Conservation (phyloP, 805 yeast species). For the Wickerhamiella dianesei region DNA sequence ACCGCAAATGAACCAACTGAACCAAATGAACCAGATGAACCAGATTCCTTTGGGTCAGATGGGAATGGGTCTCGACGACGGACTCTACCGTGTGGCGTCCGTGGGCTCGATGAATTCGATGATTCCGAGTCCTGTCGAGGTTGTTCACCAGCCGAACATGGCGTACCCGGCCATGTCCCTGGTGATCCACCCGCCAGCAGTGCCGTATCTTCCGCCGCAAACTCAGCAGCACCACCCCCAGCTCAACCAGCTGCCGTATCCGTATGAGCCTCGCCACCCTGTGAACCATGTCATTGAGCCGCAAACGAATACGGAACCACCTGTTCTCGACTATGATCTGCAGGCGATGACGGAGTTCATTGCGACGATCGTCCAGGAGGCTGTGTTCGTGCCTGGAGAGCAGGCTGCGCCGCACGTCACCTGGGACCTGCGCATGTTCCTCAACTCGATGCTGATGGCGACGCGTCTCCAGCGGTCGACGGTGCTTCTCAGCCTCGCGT, state of each 20-base stretch:
- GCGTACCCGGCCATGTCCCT: background rate
- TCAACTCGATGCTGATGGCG: conserved; percentile 61
- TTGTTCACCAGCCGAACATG: background rate
- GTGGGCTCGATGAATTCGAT: background rate
- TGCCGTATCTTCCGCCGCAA: background rate
- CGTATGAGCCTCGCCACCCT: conserved; percentile 9
- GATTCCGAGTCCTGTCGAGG: background rate
- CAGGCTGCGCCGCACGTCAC: background rate
- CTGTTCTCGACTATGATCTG: conserved; percentile 54
- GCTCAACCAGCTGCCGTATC: conserved; percentile 15
- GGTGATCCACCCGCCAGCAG: background rate
- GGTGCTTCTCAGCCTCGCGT: conserved; percentile 64
- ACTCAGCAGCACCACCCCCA: conserved; percentile 11
- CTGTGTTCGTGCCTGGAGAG: background rate
- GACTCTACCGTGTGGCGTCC: too few relatives aligned
- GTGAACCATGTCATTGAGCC: conserved; percentile 4
- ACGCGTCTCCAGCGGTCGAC: conserved; percentile 81
- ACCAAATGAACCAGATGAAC: background rate
- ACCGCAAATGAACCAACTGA: background rate
- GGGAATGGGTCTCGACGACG: too few relatives aligned
- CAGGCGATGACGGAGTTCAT: conserved; percentile 67
- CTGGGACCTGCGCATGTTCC: conserved; percentile 25
- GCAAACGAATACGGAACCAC: background rate
- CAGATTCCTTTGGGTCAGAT: too few relatives aligned
- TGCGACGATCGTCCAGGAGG: conserved; percentile 27